phyloP scores from a whole-genome alignment of 305 asterid species.

The Euphrasia arctica region DNA sequence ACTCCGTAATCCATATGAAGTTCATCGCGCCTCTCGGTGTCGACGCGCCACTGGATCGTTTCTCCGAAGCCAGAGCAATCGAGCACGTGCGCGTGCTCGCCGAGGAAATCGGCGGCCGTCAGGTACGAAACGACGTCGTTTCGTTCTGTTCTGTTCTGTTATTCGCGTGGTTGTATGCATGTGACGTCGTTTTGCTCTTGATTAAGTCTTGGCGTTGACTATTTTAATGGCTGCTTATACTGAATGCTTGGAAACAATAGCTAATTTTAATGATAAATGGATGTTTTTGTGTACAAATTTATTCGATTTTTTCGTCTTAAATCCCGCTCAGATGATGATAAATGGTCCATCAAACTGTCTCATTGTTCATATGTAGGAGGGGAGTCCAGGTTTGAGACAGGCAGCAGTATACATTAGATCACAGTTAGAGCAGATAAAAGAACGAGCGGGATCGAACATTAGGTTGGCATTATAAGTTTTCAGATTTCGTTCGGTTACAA shows the following conservation, averaged over 20 bases:
- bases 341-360: constrained; percentile 5
- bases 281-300: constrained; percentile 4
- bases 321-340: background rate
- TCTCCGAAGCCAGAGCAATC: constrained; percentile 91
- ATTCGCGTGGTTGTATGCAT: constrained; percentile 20
- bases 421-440: constrained; percentile 73
- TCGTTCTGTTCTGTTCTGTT: background rate
- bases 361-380: constrained; percentile 56
- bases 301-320: background rate
- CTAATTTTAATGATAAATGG: background rate
- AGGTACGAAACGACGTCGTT: constrained; percentile 45
- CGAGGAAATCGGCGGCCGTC: constrained; percentile 89
- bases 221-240: background rate
- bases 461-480: constrained; percentile 42
- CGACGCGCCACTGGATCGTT: constrained; percentile 85
- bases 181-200: background rate
- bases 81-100: constrained; percentile 92
- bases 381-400: constrained; percentile 76
- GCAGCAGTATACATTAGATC: constrained; percentile 78
- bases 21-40: constrained; percentile 71
- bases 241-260: constrained; percentile 6
- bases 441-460: constrained; percentile 67
- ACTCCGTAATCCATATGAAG: constrained; percentile 64
- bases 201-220: constrained; percentile 14
- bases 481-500: constrained; percentile 7